These are phyloP conservation scores for Sordaria brevicollis DNA, from an alignment of 495 filamentous ascomycete species.

Conservation along the genomic window DNA sequence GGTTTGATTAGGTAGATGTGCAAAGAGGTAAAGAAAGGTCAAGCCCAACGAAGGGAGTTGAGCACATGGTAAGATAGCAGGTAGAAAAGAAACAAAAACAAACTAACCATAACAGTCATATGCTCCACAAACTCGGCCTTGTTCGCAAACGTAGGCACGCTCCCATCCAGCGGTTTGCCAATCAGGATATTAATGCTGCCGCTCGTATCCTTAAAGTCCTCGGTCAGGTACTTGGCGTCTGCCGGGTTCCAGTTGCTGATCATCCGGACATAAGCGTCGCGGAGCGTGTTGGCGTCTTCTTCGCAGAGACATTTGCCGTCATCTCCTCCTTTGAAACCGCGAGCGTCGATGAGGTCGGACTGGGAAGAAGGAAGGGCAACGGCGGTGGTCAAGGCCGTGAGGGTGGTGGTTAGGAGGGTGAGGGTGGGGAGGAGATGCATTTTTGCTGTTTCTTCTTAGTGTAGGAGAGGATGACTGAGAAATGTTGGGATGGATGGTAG, in stretches of 20 bases:
- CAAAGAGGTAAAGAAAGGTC: not conserved
- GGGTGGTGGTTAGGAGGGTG: not conserved
- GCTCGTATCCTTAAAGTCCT: constrained; percentile 14
- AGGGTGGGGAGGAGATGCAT: constrained; percentile 9
- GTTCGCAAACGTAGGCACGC: constrained; percentile 13
- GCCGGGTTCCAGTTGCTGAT: constrained; percentile 16
- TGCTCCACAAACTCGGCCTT: constrained; percentile 15
- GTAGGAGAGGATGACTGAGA: not conserved
- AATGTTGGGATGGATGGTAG: not conserved
- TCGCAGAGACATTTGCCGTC: constrained; percentile 8
- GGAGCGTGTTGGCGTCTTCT: constrained; percentile 9
- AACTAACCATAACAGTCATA: constrained; percentile 5
- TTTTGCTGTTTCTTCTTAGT: not conserved
- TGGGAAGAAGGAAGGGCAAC: not conserved
- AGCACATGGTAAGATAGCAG: not conserved
- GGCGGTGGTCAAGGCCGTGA: not conserved
- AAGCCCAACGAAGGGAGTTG: not conserved
- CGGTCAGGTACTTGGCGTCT: constrained; percentile 13
- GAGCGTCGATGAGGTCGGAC: not conserved
- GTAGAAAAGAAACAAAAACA: not conserved
- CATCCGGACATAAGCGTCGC: constrained; percentile 15
- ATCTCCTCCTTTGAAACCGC: not conserved
- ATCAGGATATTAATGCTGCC: constrained; percentile 24
- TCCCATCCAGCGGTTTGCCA: constrained; percentile 12
- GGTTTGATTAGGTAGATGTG: too few relatives aligned